Evolutionary conservation across 768 basidiomycete species (phyloP), one percentile per base, ranked within the genome.

Genomic region (Suillus clintonianus): DNA sequence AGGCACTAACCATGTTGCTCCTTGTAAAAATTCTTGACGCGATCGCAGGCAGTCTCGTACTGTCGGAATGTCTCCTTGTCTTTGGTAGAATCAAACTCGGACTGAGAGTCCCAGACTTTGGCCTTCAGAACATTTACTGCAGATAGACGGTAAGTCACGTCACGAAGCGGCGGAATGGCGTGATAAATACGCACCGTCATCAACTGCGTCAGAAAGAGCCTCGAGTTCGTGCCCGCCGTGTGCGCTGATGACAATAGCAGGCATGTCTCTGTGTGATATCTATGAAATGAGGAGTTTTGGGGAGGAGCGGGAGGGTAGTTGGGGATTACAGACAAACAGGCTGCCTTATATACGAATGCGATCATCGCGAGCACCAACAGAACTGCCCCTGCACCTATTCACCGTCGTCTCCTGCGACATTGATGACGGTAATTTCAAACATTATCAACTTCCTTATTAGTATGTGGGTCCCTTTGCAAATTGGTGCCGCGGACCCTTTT

Each of bases 1-100:
- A 51, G 62, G 59, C 56, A 30, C 79, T 5, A 54, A 90, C 90
- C 88, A 63, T 92, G 90, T 69, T 92, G 90, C 70, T 91, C 89
- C 67, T 85, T 86, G 76, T 92, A 92, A 70, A 92, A 91, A 4
- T 79, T 77, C 77, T 88, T 91, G 74, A 92, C 91, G 60, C 89
- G 87, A 60, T 91, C 89, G 69, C 90, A 91, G 9, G 91, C 91
- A 24, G 76, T 81, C 48, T 91, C 87, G 69, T 92, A 93, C 74
- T 91, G 82, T 32, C 91, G 84, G 76, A 92, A 93, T 59, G 77
- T 70, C 13, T 81, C 64, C 74, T 91, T 92, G 79, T 92, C 88
- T 68, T 88, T 89, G 17, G 56, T 24, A 0, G 77, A 72, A 22
- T 81, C 77, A 68, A 91, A 87, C 59, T 81, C 73, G 6, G 90